Conservation (phyloP, 352 stramenopile species). For the Globisporangium emineosum region DNA sequence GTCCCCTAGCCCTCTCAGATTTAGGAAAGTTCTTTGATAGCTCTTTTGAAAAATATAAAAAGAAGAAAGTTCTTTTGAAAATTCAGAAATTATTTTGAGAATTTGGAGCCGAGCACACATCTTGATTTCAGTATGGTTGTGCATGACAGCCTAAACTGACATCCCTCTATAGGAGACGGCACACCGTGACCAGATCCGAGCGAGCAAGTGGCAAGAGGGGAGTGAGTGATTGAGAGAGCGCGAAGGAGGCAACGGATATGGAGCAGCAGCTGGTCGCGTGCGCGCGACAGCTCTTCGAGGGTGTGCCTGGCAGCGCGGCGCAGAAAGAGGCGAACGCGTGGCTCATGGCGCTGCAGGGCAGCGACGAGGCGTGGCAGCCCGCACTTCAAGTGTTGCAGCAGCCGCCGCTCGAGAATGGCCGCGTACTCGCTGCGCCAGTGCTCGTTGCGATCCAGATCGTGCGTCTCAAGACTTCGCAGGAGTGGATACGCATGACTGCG, state of each 20-base stretch:
- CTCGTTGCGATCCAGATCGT: conserved; percentile 73
- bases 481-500: conserved; percentile 35
- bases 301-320: conserved; percentile 41
- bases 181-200: no score
- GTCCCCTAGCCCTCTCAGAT: no score
- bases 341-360: conserved; percentile 64
- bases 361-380: conserved; percentile 51
- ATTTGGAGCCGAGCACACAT: no score
- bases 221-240: neutral
- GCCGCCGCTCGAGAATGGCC: conserved; percentile 20
- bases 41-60: no score
- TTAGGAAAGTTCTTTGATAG: no score
- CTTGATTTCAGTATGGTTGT: neutral
- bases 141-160: neutral
- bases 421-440: conserved; percentile 27
- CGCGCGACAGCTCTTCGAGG: conserved; percentile 66
- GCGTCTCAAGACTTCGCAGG: conserved; percentile 55
- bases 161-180: no score
- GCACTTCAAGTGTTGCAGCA: conserved; percentile 53
- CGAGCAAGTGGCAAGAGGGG: no score
- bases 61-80: no score
- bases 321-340: conserved; percentile 62
- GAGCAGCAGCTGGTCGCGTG: conserved; percentile 52
- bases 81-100: no score
- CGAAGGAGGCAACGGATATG: conserved; percentile 23